A percentile compares a stretch with the other conserved stretches of the same genome.
Evolutionary conservation across 106 monocot species (phyloP).

Genomic region (Dendrobium officinale): DNA sequence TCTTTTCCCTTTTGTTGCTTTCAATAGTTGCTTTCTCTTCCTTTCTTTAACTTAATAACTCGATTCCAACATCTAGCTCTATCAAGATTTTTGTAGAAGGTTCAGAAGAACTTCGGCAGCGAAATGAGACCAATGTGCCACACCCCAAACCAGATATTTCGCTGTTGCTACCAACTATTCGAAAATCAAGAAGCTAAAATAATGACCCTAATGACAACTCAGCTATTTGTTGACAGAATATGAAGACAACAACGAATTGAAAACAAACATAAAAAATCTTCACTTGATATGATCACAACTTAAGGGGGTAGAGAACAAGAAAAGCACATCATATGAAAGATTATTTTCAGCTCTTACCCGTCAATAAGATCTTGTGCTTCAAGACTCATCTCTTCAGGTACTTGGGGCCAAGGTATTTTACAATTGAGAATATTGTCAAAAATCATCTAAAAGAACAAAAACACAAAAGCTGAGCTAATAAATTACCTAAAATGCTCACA

Average conservation of each 20-base stretch:
- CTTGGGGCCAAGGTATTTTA: conserved; percentile 90
- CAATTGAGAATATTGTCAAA: conserved; percentile 97
- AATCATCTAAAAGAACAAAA: conserved; percentile 54
- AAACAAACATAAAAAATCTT: neutral
- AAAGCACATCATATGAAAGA: neutral
- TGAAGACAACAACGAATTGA: neutral
- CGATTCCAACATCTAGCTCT: too few relatives aligned
- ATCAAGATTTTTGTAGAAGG: too few relatives aligned
- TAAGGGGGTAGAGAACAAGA: neutral
- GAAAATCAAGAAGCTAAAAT: neutral
- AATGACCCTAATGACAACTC: neutral
- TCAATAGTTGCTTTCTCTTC: too few relatives aligned
- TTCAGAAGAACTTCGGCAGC: too few relatives aligned
- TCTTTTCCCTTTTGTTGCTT: too few relatives aligned
- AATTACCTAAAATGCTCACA: neutral
- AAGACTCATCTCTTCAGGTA: conserved; percentile 90
- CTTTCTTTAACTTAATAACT: too few relatives aligned
- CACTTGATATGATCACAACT: neutral
- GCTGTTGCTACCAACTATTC: too few relatives aligned
- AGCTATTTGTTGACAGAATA: neutral
- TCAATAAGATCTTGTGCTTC: conserved; percentile 87
- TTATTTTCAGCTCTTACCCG: conserved; percentile 37
- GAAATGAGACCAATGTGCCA: too few relatives aligned
- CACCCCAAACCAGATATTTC: too few relatives aligned
- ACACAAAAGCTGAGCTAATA: neutral